Conservation (phyloP, 1,139 yeast species). For the Meyerozyma elateridarum region DNA sequence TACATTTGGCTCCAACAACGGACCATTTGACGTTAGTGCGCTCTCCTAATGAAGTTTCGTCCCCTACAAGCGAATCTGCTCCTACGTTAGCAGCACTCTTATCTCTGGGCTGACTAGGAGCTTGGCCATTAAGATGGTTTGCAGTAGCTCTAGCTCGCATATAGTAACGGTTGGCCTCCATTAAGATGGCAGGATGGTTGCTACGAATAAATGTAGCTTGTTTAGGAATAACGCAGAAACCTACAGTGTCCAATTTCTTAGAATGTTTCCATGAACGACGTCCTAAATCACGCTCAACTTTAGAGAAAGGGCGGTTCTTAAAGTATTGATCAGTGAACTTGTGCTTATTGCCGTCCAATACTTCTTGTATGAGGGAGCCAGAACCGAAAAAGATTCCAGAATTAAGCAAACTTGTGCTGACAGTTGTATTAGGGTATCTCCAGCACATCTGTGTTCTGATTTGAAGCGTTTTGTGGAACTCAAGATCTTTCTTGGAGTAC, state of each 20-base stretch:
- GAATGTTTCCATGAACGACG: constrained; percentile 90
- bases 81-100: constrained; percentile 73
- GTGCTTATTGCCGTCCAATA: constrained; percentile 25
- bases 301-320: constrained; percentile 49
- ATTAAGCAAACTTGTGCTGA: constrained; percentile 71
- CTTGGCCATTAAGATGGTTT: constrained; percentile 31
- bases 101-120: constrained; percentile 23
- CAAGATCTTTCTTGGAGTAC: constrained; percentile 62
- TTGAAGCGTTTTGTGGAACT: constrained; percentile 62
- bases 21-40: constrained; percentile 79
- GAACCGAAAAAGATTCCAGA: constrained; percentile 81
- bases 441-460: constrained; percentile 85
- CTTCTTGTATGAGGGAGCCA: constrained; percentile 37
- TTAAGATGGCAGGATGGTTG: constrained; percentile 72
- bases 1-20: constrained; percentile 73
- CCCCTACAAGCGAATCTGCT: constrained; percentile 75
- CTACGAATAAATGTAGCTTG: constrained; percentile 69
- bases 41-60: constrained; percentile 57
- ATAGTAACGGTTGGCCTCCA: constrained; percentile 85
- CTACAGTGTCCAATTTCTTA: constrained; percentile 51
- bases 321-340: constrained; percentile 37
- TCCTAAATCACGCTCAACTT: constrained; percentile 79
- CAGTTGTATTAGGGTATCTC: constrained; percentile 74
- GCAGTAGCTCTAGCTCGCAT: constrained; percentile 48
- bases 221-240: constrained; percentile 59